Evolutionary conservation across 495 filamentous ascomycete genomes (phyloP).

Genomic region (Hypoxylon subgilvum): DNA sequence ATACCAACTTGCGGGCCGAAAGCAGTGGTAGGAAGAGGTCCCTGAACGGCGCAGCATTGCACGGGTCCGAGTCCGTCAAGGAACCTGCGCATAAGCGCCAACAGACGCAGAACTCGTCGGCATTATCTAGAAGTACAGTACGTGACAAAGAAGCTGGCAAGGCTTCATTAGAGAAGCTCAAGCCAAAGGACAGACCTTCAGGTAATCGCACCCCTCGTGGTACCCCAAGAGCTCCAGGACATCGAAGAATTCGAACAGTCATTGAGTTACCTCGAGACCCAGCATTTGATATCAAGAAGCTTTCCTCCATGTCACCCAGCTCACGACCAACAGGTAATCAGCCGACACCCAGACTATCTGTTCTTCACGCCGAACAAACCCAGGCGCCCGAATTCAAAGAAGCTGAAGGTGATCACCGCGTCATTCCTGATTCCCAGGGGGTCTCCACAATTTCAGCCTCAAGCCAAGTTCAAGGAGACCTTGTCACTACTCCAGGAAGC

Average conservation of each 20-base stretch:
- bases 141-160: not conserved
- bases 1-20: not conserved
- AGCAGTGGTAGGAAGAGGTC: conserved; percentile 1
- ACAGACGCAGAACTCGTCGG: not conserved
- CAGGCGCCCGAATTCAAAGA: not conserved
- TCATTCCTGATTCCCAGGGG: conserved; percentile 40
- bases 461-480: conserved; percentile 13
- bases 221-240: not conserved
- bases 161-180: not conserved
- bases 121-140: not conserved
- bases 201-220: not conserved
- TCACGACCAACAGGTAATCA: conserved; percentile 8
- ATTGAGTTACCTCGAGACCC: conserved; percentile 17
- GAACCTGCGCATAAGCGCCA: conserved; percentile 9
- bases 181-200: not conserved
- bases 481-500: not conserved
- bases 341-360: no score
- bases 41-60: not conserved
- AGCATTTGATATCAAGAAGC: conserved; percentile 22
- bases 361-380: no score
- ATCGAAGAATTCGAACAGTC: conserved; percentile 8
- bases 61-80: not conserved
- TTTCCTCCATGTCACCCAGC: conserved; percentile 3
- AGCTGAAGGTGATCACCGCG: conserved; percentile 14
- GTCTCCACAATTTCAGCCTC: conserved; percentile 21